phyloP scores from a whole-genome alignment of 441 rosid species.

The Hura crepitans region DNA sequence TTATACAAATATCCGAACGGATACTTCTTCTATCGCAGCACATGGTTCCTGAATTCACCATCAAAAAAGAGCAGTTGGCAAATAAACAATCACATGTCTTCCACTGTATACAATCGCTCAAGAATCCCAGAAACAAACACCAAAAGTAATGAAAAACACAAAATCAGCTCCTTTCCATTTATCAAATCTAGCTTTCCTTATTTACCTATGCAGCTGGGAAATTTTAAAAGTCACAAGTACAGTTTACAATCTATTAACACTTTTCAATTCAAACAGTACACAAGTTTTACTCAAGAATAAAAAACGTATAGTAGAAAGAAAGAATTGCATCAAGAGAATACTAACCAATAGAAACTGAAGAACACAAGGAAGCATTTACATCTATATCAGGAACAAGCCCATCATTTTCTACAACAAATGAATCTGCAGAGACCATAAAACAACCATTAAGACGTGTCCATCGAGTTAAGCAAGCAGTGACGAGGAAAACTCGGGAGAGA shows the following conservation, averaged over 20 bases:
- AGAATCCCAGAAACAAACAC: neutral
- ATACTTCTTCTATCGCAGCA: conserved; percentile 76
- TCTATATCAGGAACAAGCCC: conserved; percentile 28
- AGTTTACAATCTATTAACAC: conserved; percentile 5
- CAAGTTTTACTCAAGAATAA: neutral
- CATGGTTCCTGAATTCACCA: conserved; percentile 54
- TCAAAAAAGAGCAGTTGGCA: neutral
- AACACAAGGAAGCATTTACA: conserved; percentile 38
- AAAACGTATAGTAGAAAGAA: neutral
- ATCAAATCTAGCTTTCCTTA: neutral
- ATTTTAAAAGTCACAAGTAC: neutral
- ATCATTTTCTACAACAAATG: conserved; percentile 42
- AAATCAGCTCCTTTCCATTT: neutral
- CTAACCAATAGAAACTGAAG: conserved; percentile 58
- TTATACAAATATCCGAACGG: conserved; percentile 67
- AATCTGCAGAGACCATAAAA: conserved; percentile 44
- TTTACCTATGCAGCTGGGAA: neutral
- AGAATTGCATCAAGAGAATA: neutral
- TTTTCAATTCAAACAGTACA: neutral
- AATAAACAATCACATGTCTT: neutral
- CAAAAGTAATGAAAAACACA: neutral
- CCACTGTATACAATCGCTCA: neutral
- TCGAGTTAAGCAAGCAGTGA: neutral
- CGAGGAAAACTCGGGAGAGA: conserved; percentile 9
- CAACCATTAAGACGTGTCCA: neutral